phyloP scores from a whole-genome alignment of 2,329 filamentous ascomycete species.

The Keithomyces neogunnii region DNA sequence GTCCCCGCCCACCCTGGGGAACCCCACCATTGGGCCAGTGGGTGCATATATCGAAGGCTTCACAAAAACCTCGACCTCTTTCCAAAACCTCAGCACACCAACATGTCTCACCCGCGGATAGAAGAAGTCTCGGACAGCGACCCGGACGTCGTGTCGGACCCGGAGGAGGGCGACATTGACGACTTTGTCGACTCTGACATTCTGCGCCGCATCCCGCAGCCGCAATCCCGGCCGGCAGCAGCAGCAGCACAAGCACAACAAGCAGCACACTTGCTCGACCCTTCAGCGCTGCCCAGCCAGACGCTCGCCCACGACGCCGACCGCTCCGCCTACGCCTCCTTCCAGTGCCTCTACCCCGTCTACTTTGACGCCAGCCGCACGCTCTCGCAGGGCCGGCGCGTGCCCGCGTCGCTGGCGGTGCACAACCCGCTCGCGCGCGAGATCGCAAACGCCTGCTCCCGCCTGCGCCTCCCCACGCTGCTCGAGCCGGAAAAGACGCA shows the following conservation, averaged over 20 bases:
- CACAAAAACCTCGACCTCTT: too few relatives aligned
- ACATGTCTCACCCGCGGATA: slow-evolving; percentile 78
- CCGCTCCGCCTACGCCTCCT: slow-evolving; percentile 58
- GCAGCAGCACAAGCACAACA: slow-evolving; percentile 6
- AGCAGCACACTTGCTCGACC: slow-evolving; percentile 4
- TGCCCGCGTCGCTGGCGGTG: slow-evolving; percentile 64
- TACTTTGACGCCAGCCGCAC: slow-evolving; percentile 80
- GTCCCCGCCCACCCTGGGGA: too few relatives aligned
- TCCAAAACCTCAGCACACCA: too few relatives aligned
- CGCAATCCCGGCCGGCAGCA: slow-evolving; percentile 11
- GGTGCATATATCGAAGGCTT: too few relatives aligned
- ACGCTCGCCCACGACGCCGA: slow-evolving; percentile 32
- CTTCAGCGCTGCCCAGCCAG: slow-evolving; percentile 18
- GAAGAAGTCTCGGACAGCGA: slow-evolving; percentile 88
- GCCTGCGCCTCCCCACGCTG: slow-evolving; percentile 61
- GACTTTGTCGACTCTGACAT: slow-evolving; percentile 53
- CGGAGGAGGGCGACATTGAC: slow-evolving; percentile 76
- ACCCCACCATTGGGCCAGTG: too few relatives aligned
- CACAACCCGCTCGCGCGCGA: slow-evolving; percentile 79
- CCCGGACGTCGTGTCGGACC: slow-evolving; percentile 58
- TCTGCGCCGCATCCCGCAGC: slow-evolving; percentile 33
- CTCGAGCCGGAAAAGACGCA: slow-evolving; percentile 90
- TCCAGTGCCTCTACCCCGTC: slow-evolving; percentile 85
- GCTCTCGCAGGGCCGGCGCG: slow-evolving; percentile 73
- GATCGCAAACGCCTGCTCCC: slow-evolving; percentile 76